Base-by-base conservation (phyloP, 306 rosid species). In the Hippophae tibetana region DNA sequence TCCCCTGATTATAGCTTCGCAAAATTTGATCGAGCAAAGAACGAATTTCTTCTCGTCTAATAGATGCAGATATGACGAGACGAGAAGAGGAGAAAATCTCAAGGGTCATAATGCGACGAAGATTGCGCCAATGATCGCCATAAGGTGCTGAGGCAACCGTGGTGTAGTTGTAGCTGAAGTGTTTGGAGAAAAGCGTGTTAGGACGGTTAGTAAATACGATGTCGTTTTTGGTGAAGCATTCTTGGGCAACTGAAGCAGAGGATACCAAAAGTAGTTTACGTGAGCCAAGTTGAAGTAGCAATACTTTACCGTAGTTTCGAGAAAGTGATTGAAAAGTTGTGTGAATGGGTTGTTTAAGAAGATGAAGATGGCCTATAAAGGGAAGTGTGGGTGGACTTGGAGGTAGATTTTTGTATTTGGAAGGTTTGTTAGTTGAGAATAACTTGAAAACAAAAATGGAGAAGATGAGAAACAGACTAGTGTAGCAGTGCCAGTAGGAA, bases 121-220 rank as follows among this genome's bases (percentile, higher is more conserved):
- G 9, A 69, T 81, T 82, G 31, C 88, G 84, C 88, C 84, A 82
- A 51, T 76, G 84, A 18, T 79, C 84, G 14, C 84, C 82, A 31
- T 79, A 68, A 0, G 84, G 54, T 0, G 87, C 4, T 3, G 60
- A 0, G 0, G 58, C 3, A 0, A 82, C 3, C 0, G 40, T 58
- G 67, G 82, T 73, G 51, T 66, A 7, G 63, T 79, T 47, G 48
- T 56, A 79, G 42, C 43, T 68, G 0, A 82, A 7, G 53, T 76
- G 58, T 65, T 82, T 74, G 49, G 45, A 45, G 27, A 27, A 43
- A 14, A 1, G 10, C 7, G 62, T 13, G 31, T 3, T 63, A 0
- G 65, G 9, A 27, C 84, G 82, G 60, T 76, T 76, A 0, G 84
- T 82, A 0, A 79, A 41, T 9, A 73, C 18, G 58, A 76, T 26